A percentile compares a stretch with the other conserved stretches of the same genome.
These are phyloP conservation scores for Chlamydomonas reinhardtii DNA, from an alignment of 163 green algal species.

Conservation along the genomic window DNA sequence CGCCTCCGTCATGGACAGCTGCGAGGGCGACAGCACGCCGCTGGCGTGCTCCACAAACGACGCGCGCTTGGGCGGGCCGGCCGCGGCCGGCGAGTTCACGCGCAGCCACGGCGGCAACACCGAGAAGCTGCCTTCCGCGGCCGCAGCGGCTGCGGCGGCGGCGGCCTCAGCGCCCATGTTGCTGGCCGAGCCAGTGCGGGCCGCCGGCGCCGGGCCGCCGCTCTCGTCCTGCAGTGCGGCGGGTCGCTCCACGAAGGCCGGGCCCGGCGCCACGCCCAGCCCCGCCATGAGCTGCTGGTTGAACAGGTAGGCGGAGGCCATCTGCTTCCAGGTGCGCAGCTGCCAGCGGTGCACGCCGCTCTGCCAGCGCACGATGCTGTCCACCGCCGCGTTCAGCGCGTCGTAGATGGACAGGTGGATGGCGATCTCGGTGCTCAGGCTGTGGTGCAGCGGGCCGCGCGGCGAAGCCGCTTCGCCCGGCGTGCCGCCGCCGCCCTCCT, in stretches of 20 bases:
- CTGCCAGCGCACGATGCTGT: constrained; percentile 50
- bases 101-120: constrained; percentile 3
- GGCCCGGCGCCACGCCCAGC: constrained; percentile 28
- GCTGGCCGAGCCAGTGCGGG: neutral
- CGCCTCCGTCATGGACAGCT: constrained; percentile 23
- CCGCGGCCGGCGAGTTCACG: neutral
- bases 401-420: constrained; percentile 51
- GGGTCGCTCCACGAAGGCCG: constrained; percentile 43
- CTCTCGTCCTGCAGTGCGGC: constrained; percentile 31
- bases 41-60: neutral
- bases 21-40: constrained; percentile 18
- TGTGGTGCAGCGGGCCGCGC: neutral
- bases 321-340: constrained; percentile 47
- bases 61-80: neutral
- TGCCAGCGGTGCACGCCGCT: constrained; percentile 50
- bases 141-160: neutral
- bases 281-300: constrained; percentile 45
- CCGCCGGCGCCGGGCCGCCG: neutral
- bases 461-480: neutral
- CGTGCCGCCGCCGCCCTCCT: neutral
- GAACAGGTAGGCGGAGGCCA: constrained; percentile 42
- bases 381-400: constrained; percentile 10
- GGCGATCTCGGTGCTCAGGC: constrained; percentile 41
- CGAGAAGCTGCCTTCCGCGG: neutral
- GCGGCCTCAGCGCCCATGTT: neutral